Base-by-base conservation (phyloP, 192 early-diverging fungal species). In the Entomortierella beljakovae region DNA sequence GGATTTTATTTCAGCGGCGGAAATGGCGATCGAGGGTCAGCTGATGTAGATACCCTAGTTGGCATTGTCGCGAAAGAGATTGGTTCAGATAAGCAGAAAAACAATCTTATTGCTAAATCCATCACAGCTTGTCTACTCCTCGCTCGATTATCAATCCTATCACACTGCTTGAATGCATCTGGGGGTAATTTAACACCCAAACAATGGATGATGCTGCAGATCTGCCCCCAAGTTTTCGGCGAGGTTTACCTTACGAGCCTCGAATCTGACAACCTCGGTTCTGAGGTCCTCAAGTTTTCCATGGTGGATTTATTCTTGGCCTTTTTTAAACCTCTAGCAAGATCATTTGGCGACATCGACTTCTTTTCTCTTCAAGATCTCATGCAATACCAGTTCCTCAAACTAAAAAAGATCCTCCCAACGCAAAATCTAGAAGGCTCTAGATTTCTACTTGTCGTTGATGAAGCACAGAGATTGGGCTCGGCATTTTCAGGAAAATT, bases 1-100 rank as follows among this genome's bases (percentile, higher is more conserved):
- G 66, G 66, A 43, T 68, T 68, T 29, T 68, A 68, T 51, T 59
- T 68, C 57, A 68, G 40, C 22, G 66, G 43, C 13, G 57, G 57
- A 33, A 9, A 29, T 9, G 46, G 37, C 15, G 65, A 68, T 58
- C 46, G 53, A 54, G 65, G 65, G 5, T 68, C 65, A 4, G 48
- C 1, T 0, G 66, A 68, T 59, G 55, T 59, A 51, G 18, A 48
- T 51, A 15, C 66, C 37, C 40, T 31, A 37, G 28, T 22, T 22
- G 23, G 23, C 7, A 25, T 25, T 25, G 23, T 6, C 20, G 6
- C 23, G 23, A 51, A 6, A 18, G n/a, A 51, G 23, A 51, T 18
- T 22, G 49, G 6, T 18, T 5, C n/a, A 6, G 23, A 18, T 18
- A n/a, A 51, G n/a, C 20, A 10, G 49, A 54, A 29, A 29, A 64